Percentiles rank a stretch among this genome's conserved stretches.
Conservation (phyloP, 176 grass and related monocot species). For the Cenchrus americanus region DNA sequence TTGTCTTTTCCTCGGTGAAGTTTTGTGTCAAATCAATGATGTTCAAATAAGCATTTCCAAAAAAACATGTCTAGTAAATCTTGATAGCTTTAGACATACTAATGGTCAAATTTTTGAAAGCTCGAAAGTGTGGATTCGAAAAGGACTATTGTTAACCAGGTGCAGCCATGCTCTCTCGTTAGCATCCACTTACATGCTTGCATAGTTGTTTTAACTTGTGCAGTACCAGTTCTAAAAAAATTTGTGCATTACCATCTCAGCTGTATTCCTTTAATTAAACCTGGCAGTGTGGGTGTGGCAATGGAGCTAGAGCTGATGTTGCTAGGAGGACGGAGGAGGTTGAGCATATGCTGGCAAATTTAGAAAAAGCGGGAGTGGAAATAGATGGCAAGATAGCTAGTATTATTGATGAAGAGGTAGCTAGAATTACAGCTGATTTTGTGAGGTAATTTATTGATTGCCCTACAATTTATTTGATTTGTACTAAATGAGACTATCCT, state of each 20-base stretch:
- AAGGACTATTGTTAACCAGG: neutral
- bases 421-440: neutral
- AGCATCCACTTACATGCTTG: neutral
- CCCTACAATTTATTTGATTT: neutral
- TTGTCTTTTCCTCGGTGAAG: neutral
- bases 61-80: neutral
- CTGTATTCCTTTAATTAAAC: slow-evolving; percentile 5
- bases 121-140: neutral
- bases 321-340: slow-evolving; percentile 24
- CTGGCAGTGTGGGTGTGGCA: neutral
- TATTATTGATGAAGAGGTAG: slow-evolving; percentile 14
- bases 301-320: neutral
- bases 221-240: too few species aligned
- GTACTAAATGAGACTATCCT: neutral
- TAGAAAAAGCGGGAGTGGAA: slow-evolving; percentile 17
- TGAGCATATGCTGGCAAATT: slow-evolving; percentile 5
- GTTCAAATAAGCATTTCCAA: neutral
- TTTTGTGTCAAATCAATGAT: neutral
- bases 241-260: neutral
- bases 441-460: neutral
- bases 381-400: slow-evolving; percentile 27
- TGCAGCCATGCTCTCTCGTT: neutral
- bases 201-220: neutral
- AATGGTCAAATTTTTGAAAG: neutral
- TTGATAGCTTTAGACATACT: neutral